Conservation (phyloP, 306 rosid species). For the Begonia masoniana region DNA sequence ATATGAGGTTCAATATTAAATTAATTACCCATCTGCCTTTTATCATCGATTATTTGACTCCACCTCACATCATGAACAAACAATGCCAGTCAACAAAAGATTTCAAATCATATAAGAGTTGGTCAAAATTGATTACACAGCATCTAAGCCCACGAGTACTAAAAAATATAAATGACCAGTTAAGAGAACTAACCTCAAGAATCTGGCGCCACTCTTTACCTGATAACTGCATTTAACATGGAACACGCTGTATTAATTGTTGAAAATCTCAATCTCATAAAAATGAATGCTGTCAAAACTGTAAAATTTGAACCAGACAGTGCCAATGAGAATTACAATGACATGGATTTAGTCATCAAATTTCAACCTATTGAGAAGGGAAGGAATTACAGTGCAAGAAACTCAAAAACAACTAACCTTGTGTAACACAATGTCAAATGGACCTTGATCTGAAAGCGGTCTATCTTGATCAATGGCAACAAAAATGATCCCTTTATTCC, state of each 20-base stretch:
- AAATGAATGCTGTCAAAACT: constrained; percentile 5
- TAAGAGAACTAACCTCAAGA: constrained; percentile 60
- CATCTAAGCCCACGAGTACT: neutral
- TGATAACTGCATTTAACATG: constrained; percentile 41
- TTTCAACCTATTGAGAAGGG: no score
- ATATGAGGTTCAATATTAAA: constrained; percentile 24
- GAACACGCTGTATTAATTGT: constrained; percentile 1
- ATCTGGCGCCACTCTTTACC: constrained; percentile 90
- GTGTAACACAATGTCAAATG: constrained; percentile 77
- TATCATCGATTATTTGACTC: constrained; percentile 14
- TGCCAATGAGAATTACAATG: neutral
- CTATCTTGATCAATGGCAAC: constrained; percentile 69
- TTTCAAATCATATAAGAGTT: neutral
- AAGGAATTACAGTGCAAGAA: neutral
- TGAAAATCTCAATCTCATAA: no score
- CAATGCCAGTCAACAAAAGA: neutral
- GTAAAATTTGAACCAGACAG: no score
- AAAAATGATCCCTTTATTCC: constrained; percentile 72
- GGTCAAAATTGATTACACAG: neutral
- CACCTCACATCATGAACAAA: constrained; percentile 2
- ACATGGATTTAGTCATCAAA: neutral
- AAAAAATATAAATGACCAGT: constrained; percentile 2
- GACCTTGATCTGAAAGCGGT: constrained; percentile 79
- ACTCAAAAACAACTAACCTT: constrained; percentile 33
- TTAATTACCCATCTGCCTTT: constrained; percentile 30